Conservation (phyloP, 805 yeast species). For the Sugiyamaella mastotermitis region DNA sequence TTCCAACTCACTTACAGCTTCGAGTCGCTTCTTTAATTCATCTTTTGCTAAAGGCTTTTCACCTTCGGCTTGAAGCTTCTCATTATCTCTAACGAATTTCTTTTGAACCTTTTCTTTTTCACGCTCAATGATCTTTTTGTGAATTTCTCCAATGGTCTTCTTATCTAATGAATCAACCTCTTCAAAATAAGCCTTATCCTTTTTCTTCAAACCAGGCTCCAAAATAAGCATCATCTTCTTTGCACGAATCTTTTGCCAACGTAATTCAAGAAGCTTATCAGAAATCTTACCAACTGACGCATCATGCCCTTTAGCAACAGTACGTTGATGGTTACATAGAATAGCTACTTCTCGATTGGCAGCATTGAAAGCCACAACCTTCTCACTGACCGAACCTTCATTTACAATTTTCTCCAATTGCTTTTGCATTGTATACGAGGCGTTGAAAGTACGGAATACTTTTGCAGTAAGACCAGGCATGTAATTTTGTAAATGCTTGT, state of each 20-base stretch:
- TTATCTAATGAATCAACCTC: constrained; percentile 62
- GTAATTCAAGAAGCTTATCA: constrained; percentile 70
- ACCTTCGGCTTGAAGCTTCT: constrained; percentile 55
- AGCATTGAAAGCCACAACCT: constrained; percentile 81
- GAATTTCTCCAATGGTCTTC: constrained; percentile 57
- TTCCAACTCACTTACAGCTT: constrained; percentile 43
- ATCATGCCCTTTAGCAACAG: constrained; percentile 81
- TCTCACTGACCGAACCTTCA: constrained; percentile 82
- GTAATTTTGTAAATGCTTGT: constrained; percentile 81
- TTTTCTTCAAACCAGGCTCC: constrained; percentile 47
- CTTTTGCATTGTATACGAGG: constrained; percentile 95
- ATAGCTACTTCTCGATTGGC: constrained; percentile 95
- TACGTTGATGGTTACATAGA: constrained; percentile 93
- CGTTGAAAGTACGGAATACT: constrained; percentile 95
- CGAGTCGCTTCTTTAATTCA: constrained; percentile 54
- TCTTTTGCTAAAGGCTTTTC: constrained; percentile 48
- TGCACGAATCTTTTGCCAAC: constrained; percentile 74
- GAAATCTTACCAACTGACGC: constrained; percentile 70
- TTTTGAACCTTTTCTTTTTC: constrained; percentile 59
- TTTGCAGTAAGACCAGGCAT: constrained; percentile 94
- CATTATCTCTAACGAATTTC: constrained; percentile 72
- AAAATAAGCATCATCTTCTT: constrained; percentile 64
- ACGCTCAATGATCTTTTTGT: constrained; percentile 52
- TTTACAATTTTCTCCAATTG: constrained; percentile 80
- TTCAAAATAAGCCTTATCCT: constrained; percentile 53